These are phyloP conservation scores for Cercophora samala DNA, from an alignment of 495 filamentous ascomycete species.

Conservation along the genomic window DNA sequence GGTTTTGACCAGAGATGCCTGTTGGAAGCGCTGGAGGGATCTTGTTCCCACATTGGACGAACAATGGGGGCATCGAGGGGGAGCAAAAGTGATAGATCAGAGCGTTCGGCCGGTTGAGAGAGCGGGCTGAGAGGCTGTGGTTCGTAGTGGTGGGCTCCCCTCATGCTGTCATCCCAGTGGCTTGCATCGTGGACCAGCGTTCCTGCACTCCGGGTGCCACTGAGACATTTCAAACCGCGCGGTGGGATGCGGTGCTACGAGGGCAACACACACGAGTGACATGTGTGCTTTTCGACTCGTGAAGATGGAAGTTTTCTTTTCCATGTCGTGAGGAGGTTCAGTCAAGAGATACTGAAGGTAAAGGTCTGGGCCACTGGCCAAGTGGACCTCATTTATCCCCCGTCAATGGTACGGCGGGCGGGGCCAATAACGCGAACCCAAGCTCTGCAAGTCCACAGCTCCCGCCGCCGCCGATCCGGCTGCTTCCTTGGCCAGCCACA, in stretches of 20 bases:
- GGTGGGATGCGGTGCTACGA: not conserved
- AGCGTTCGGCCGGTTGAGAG: not conserved
- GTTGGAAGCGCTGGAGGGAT: no score
- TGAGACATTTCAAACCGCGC: not conserved
- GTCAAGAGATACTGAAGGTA: not conserved
- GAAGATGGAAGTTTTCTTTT: not conserved
- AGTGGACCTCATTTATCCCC: constrained; percentile 3
- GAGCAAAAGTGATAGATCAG: not conserved
- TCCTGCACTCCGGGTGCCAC: not conserved
- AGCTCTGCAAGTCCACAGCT: constrained; percentile 6
- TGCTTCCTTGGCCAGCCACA: constrained; percentile 18
- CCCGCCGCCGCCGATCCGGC: constrained; percentile 25
- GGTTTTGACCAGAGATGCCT: no score
- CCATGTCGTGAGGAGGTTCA: not conserved
- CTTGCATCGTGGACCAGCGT: not conserved
- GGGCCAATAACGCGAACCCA: not conserved
- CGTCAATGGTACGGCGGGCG: not conserved
- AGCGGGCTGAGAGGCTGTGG: not conserved
- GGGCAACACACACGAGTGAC: not conserved
- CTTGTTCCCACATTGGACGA: no score
- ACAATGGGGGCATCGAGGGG: not conserved
- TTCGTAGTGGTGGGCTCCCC: not conserved
- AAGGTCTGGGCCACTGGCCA: not conserved
- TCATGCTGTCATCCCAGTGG: not conserved
- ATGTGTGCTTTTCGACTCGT: not conserved